Conservation (phyloP, 371 early-diverging fungal genomes). For the Zychaea mexicana region DNA sequence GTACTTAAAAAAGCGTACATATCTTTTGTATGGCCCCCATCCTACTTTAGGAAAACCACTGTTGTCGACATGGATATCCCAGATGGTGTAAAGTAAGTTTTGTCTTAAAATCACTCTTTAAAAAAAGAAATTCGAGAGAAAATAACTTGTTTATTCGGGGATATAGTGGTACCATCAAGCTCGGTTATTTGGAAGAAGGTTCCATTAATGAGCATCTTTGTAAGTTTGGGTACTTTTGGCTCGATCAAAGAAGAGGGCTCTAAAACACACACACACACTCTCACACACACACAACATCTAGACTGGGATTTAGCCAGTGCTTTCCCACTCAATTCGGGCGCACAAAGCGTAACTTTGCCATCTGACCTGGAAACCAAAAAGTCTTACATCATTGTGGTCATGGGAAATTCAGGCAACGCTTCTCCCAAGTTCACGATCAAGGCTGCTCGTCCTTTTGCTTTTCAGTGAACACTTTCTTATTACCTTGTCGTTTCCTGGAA, state of each 20-base stretch:
- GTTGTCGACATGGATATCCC: constrained; percentile 14
- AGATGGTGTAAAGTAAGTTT: constrained; percentile 13
- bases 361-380: constrained; percentile 27
- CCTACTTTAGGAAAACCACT: constrained; percentile 3
- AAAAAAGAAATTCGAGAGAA: no score
- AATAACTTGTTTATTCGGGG: no score
- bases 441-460: not conserved
- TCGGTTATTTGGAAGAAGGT: constrained; percentile 40
- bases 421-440: constrained; percentile 39
- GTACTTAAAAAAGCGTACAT: no score
- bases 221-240: no score
- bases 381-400: constrained; percentile 42
- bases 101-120: no score
- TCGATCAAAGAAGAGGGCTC: no score
- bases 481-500: no score
- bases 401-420: constrained; percentile 51
- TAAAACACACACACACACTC: no score
- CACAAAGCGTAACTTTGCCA: constrained; percentile 33
- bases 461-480: not conserved
- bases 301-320: constrained; percentile 30
- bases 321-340: constrained; percentile 32
- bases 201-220: constrained; percentile 36
- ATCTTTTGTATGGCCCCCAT: no score
- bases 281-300: not conserved
- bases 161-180: constrained; percentile 29